Percentiles rank a stretch among this genome's conserved stretches.
Conservation (phyloP, 495 filamentous ascomycete genomes). For the Aspergillus saccharolyticus region DNA sequence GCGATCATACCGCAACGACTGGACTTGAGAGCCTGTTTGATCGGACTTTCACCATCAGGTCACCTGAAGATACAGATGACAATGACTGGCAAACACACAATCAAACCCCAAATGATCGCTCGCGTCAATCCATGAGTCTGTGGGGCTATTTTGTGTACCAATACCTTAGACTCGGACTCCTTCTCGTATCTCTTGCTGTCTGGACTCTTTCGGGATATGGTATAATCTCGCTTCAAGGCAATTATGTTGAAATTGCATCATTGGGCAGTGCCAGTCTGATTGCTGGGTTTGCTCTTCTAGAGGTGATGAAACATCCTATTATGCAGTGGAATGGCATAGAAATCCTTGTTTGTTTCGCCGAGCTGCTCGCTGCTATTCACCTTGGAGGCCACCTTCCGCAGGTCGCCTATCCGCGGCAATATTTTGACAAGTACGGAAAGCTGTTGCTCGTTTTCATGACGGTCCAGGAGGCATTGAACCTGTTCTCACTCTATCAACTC, state of each 20-base stretch:
- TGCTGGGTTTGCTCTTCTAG: constrained; percentile 37
- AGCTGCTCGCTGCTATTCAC: constrained; percentile 37
- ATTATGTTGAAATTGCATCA: constrained; percentile 39
- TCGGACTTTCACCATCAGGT: constrained; percentile 38
- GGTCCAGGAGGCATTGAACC: constrained; percentile 32
- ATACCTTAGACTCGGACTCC: constrained; percentile 30
- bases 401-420: constrained; percentile 28
- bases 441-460: constrained; percentile 39
- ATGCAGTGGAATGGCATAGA: constrained; percentile 40
- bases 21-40: constrained; percentile 47
- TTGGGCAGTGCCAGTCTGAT: constrained; percentile 39
- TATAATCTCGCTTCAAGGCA: constrained; percentile 29
- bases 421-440: constrained; percentile 42
- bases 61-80: constrained; percentile 34
- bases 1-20: constrained; percentile 39
- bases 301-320: constrained; percentile 33
- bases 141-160: constrained; percentile 22
- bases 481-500: constrained; percentile 25
- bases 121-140: constrained; percentile 10
- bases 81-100: constrained; percentile 20
- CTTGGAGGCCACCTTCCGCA: constrained; percentile 37
- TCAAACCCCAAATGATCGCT: constrained; percentile 3
- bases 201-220: constrained; percentile 36
- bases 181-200: constrained; percentile 27
- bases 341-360: constrained; percentile 40